Evolutionary conservation across 108 stramenopile species (phyloP).

Genomic region (Fistulifera solaris): DNA sequence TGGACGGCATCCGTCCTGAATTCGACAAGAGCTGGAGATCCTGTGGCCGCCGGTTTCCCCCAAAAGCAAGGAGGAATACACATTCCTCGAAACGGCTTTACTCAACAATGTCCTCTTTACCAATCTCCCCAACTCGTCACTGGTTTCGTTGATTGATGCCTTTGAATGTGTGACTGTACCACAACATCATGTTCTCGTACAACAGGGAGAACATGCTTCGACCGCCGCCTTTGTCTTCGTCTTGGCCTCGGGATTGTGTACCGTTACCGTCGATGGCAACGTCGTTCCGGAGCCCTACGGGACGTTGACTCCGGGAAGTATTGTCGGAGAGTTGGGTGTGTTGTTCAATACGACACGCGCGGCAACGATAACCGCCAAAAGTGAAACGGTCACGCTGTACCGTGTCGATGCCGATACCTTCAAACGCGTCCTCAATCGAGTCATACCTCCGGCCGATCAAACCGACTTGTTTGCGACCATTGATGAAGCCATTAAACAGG

Average conservation of each 20-base stretch:
- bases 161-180: slow-evolving; percentile 11
- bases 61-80: slow-evolving; percentile 9
- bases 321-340: slow-evolving; percentile 23
- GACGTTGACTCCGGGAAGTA: slow-evolving; percentile 3
- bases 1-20: too few species aligned
- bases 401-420: slow-evolving; percentile 13
- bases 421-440: slow-evolving; percentile 11
- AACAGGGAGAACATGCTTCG: slow-evolving; percentile 19
- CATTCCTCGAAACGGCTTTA: slow-evolving; percentile 11
- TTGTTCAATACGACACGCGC: slow-evolving; percentile 15
- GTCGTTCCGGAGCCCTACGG: slow-evolving; percentile 28
- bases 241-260: slow-evolving; percentile 14
- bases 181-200: slow-evolving; percentile 6
- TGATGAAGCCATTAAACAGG: slow-evolving; percentile 22
- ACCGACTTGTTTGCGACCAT: background rate
- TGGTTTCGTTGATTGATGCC: slow-evolving; percentile 7
- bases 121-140: slow-evolving; percentile 2
- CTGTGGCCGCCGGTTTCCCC: background rate
- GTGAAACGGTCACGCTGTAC: slow-evolving; percentile 9
- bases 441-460: background rate
- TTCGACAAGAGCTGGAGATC: too few species aligned
- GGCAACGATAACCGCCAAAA: slow-evolving; percentile 15
- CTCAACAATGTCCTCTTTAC: slow-evolving; percentile 18
- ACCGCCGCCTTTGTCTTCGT: slow-evolving; percentile 19
- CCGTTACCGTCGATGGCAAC: slow-evolving; percentile 18